A percentile compares a stretch with the other conserved stretches of the same genome.
phyloP scores from a whole-genome alignment of 495 filamentous ascomycete genomes.

The Penicillium argentinense region DNA sequence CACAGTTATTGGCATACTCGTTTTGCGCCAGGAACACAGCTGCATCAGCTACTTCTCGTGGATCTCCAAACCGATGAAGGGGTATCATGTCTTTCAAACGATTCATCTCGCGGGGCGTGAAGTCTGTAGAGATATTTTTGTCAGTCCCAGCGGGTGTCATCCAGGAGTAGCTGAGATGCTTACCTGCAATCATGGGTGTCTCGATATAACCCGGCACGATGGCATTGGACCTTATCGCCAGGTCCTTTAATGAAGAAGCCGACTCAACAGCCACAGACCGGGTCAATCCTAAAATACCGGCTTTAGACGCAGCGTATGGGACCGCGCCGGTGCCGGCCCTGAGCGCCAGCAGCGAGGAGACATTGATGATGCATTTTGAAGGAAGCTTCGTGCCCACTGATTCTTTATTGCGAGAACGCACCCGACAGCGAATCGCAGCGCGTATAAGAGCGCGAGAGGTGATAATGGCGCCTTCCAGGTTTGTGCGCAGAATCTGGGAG shows the following conservation, averaged over 20 bases:
- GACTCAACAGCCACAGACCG: constrained; percentile 67
- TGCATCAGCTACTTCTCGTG: constrained; percentile 76
- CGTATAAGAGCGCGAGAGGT: constrained; percentile 58
- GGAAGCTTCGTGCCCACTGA: constrained; percentile 1
- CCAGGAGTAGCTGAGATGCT: constrained; percentile 6
- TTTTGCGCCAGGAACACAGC: constrained; percentile 76
- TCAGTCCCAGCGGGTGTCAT: not conserved
- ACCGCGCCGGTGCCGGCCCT: constrained; percentile 64
- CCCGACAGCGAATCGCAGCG: constrained; percentile 37
- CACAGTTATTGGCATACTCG: constrained; percentile 78
- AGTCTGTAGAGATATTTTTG: constrained; percentile 27
- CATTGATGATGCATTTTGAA: constrained; percentile 71
- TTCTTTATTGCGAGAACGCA: constrained; percentile 25
- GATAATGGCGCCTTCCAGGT: constrained; percentile 69
- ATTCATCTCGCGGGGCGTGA: constrained; percentile 31
- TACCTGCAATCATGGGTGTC: constrained; percentile 75
- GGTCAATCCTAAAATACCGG: constrained; percentile 75
- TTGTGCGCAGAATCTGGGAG: constrained; percentile 58
- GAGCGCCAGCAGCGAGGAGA: constrained; percentile 69
- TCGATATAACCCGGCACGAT: constrained; percentile 83
- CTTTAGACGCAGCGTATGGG: constrained; percentile 78
- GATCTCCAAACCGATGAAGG: constrained; percentile 64
- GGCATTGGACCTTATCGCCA: constrained; percentile 69
- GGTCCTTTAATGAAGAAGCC: constrained; percentile 29
- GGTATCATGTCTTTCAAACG: constrained; percentile 56